phyloP scores from a whole-genome alignment of 768 basidiomycete species.

The Naematelia encephala region DNA sequence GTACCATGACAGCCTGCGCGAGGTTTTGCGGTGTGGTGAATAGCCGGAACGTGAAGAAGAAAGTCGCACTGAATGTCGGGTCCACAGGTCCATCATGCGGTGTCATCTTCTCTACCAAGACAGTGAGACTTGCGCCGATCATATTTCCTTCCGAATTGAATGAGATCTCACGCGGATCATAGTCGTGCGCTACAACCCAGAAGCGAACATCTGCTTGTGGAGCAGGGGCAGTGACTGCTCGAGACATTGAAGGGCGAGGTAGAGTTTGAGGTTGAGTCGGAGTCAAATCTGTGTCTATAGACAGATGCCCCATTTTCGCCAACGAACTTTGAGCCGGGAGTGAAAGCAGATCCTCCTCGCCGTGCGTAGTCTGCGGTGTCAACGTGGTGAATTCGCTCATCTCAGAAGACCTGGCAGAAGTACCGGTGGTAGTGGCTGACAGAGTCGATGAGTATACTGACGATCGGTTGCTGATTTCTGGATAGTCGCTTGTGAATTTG shows the following conservation, averaged over 20 bases:
- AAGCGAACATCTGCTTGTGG: conserved; percentile 35
- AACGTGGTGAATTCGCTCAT: background rate
- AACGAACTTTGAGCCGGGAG: background rate
- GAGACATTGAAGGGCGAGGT: conserved; percentile 4
- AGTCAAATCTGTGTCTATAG: conserved; percentile 3
- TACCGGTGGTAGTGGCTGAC: background rate
- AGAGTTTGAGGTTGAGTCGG: background rate
- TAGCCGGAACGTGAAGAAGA: conserved; percentile 92
- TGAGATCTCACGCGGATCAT: conserved; percentile 75
- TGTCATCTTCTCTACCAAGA: conserved; percentile 94
- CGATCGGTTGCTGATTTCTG: background rate
- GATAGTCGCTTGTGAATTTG: conserved; percentile 36
- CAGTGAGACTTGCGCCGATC: conserved; percentile 82
- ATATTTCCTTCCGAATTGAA: conserved; percentile 88
- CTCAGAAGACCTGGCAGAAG: background rate
- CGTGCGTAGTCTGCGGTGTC: conserved; percentile 1
- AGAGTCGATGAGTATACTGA: background rate
- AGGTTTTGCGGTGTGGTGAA: conserved; percentile 77
- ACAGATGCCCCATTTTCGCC: conserved; percentile 1
- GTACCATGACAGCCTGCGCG: conserved; percentile 68
- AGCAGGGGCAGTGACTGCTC: conserved; percentile 25
- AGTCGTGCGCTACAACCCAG: conserved; percentile 59
- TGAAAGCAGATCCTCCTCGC: background rate
- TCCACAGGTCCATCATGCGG: conserved; percentile 90
- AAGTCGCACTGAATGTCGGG: conserved; percentile 76